Evolutionary conservation across 306 rosid species (phyloP).

Genomic region (Sphenostylis stenocarpa): DNA sequence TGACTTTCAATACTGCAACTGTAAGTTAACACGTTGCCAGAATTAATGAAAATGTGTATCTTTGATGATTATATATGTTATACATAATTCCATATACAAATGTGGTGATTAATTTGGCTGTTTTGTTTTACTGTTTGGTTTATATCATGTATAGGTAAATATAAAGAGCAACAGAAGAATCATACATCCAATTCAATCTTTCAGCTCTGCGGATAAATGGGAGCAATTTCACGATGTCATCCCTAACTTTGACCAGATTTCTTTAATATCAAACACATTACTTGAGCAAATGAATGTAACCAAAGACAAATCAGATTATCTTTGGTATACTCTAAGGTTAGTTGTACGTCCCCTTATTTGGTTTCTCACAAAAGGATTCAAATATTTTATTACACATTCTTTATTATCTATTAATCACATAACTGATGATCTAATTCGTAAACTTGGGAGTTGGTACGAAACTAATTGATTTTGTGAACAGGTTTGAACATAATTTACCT

Average conservation of each 20-base stretch:
- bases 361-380: background rate
- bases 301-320: slow-evolving; percentile 65
- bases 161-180: slow-evolving; percentile 40
- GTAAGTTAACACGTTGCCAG: slow-evolving; percentile 21
- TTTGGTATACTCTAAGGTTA: slow-evolving; percentile 62
- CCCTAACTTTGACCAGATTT: slow-evolving; percentile 42
- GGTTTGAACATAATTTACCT: slow-evolving; percentile 50
- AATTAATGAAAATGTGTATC: background rate
- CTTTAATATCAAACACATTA: slow-evolving; percentile 41
- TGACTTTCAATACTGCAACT: slow-evolving; percentile 59
- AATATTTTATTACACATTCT: background rate
- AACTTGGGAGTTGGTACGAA: background rate
- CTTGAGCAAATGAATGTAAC: slow-evolving; percentile 66
- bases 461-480: slow-evolving; percentile 27
- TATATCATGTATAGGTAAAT: slow-evolving; percentile 36
- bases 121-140: background rate
- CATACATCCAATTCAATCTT: slow-evolving; percentile 20
- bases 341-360: background rate
- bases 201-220: slow-evolving; percentile 51
- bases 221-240: slow-evolving; percentile 43
- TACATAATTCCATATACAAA: background rate
- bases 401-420: background rate
- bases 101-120: background rate
- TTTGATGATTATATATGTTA: background rate
- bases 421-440: background rate